Base-by-base conservation (phyloP, 1,284 basidiomycete genomes). In the Sutorius eximius region DNA sequence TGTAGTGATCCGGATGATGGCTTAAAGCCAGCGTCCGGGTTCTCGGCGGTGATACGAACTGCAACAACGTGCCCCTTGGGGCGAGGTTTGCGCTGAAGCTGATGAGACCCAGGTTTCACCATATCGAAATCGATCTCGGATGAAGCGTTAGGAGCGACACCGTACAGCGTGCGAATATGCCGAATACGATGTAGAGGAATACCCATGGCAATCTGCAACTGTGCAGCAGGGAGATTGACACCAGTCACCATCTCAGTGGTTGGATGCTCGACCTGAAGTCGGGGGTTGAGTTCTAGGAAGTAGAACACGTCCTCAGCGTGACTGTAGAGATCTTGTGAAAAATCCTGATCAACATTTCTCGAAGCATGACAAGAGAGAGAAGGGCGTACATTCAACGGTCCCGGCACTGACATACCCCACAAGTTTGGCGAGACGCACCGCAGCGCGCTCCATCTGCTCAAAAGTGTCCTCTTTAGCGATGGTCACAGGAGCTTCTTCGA, bases 11-110 rank as follows among this genome's bases (percentile, higher is more conserved):
- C 97, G 15, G 93, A 96, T 9, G 96, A 98, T 3, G 97, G 97
- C 77, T 99, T 99, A 85, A 99, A 99, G n/a, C 97, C 97, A 16
- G 96, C 96, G 70, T 99, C 97, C 22, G 97, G 97, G 75, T 99
- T 99, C 77, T 99, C 97, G 43, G 96, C 96, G 5, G 97, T 99
- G 75, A 99, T 99, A 71, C 97, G 95, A 64, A 98, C 97, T 45
- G 97, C 97, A 62, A 99, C 92, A 64, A 99, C 97, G 72, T 99
- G 97, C 34, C 97, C 97, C 75, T 98, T 98, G 56, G 97, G 96
- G 53, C 85, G 85, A 45, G 97, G 97, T 77, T 95, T 98, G 67
- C 95, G 91, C 75, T 99, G 96, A 38, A 89, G 85, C 70, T 90
- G 83, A 71, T 85, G 87, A 12, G 90, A 89, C 53, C 91, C 91